Evolutionary conservation across 1,284 basidiomycete genomes (phyloP).

Genomic region (Mycena citricolor): DNA sequence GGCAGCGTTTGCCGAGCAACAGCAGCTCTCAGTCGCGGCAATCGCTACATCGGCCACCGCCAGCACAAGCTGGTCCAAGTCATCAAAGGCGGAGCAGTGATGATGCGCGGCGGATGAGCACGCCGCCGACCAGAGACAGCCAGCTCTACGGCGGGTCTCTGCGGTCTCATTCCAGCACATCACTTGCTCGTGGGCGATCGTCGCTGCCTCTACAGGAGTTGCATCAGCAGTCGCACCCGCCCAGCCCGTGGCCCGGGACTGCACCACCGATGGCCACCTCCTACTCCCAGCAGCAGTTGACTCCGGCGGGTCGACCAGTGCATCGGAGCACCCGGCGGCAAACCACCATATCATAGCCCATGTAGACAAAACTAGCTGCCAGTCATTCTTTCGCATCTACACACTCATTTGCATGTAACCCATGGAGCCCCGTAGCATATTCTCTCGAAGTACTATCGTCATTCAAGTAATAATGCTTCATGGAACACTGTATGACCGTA

Average conservation of each 20-base stretch:
- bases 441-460: conserved; percentile 13
- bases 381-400: conserved; percentile 7
- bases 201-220: conserved; percentile 22
- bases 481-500: conserved; percentile 17
- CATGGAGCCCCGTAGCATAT: conserved; percentile 10
- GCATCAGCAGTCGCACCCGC: conserved; percentile 12
- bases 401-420: conserved; percentile 18
- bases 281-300: conserved; percentile 23
- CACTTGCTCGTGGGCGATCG: conserved; percentile 29
- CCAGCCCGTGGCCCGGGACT: conserved; percentile 37
- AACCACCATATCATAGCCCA: conserved; percentile 20
- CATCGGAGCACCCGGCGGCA: conserved; percentile 16
- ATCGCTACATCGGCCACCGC: conserved; percentile 15
- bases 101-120: conserved; percentile 29
- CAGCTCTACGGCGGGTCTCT: conserved; percentile 9
- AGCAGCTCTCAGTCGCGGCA: conserved; percentile 23
- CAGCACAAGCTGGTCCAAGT: conserved; percentile 8
- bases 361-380: neutral
- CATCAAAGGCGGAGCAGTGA: conserved; percentile 28
- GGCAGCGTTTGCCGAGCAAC: conserved; percentile 23
- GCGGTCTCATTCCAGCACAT: conserved; percentile 25
- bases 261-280: conserved; percentile 31
- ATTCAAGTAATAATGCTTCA: conserved; percentile 12
- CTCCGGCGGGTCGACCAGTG: conserved; percentile 14
- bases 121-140: conserved; percentile 13